phyloP scores from a whole-genome alignment of 257 asterid species.

The Plectranthus barbatus region DNA sequence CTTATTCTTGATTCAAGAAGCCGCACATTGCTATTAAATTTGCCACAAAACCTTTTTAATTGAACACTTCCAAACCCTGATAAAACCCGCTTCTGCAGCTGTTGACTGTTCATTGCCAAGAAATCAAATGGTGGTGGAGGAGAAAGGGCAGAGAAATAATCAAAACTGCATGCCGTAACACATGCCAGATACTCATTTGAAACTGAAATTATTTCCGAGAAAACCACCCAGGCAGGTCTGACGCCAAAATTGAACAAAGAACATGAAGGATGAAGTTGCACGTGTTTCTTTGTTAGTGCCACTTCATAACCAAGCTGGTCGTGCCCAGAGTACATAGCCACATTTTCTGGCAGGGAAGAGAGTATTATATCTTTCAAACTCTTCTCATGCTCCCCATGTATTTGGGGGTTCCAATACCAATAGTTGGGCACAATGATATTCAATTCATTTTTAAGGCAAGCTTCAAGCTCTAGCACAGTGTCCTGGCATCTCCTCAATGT shows the following conservation, averaged over 20 bases:
- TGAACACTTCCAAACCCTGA: constrained; percentile 52
- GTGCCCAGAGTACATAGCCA: constrained; percentile 88
- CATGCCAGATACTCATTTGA: constrained; percentile 68
- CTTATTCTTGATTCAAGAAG: constrained; percentile 51
- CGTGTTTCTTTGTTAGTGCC: constrained; percentile 61
- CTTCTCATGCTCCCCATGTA: constrained; percentile 38
- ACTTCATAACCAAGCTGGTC: constrained; percentile 91
- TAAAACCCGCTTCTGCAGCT: constrained; percentile 54
- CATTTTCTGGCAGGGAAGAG: constrained; percentile 72
- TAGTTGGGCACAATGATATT: constrained; percentile 57
- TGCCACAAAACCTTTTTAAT: constrained; percentile 82
- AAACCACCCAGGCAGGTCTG: constrained; percentile 84
- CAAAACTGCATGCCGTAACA: constrained; percentile 61
- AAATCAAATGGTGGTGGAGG: constrained; percentile 62
- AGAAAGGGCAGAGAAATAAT: constrained; percentile 38
- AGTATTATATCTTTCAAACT: constrained; percentile 53
- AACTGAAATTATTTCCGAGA: constrained; percentile 63
- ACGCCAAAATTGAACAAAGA: constrained; percentile 61
- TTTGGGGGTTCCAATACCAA: constrained; percentile 72
- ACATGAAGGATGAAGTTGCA: constrained; percentile 82
- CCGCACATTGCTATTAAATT: constrained; percentile 35
- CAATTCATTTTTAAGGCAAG: constrained; percentile 64
- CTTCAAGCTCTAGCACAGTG: constrained; percentile 62
- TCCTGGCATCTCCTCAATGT: constrained; percentile 86
- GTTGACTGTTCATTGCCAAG: constrained; percentile 42